Conservation (phyloP, 768 basidiomycete genomes). For the Russula lepida region DNA sequence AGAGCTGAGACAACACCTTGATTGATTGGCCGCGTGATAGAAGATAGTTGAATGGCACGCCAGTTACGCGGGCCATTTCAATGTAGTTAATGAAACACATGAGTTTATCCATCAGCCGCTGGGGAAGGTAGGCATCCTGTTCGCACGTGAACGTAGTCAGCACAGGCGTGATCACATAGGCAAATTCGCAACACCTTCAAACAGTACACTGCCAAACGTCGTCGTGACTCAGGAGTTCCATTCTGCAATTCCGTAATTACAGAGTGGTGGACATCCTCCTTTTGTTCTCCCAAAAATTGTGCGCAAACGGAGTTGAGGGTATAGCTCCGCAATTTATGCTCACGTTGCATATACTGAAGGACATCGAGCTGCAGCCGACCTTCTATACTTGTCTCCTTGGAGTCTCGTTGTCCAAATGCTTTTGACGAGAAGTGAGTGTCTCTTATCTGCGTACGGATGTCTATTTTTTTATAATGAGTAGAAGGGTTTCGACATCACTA, state of each 20-base stretch:
- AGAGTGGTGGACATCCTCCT: conserved; percentile 98
- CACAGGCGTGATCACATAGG: not conserved
- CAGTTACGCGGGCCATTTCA: conserved; percentile 99
- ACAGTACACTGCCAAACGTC: conserved; percentile 95
- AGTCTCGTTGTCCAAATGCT: conserved; percentile 94
- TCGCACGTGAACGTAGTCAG: not conserved
- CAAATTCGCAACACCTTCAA: conserved; percentile 60
- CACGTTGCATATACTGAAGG: conserved; percentile 96
- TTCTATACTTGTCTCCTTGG: conserved; percentile 85
- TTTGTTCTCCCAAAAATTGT: conserved; percentile 96
- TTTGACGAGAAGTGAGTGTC: conserved; percentile 97
- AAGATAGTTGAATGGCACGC: conserved; percentile 97
- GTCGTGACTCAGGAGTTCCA: conserved; percentile 85
- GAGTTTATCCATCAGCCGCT: conserved; percentile 90
- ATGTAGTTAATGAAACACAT: conserved; percentile 99
- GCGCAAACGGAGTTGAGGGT: conserved; percentile 97
- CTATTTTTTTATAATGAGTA: conserved; percentile 38
- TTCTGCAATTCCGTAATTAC: conserved; percentile 98
- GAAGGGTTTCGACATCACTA: not conserved
- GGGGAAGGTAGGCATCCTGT: conserved; percentile 96
- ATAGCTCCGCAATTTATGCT: conserved; percentile 94
- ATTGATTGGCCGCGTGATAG: conserved; percentile 94
- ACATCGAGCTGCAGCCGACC: conserved; percentile 94
- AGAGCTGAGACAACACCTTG: conserved; percentile 95
- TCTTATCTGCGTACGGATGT: conserved; percentile 68